Base-by-base conservation (phyloP, 2,329 filamentous ascomycete genomes). In the Neoascochyta sp. region DNA sequence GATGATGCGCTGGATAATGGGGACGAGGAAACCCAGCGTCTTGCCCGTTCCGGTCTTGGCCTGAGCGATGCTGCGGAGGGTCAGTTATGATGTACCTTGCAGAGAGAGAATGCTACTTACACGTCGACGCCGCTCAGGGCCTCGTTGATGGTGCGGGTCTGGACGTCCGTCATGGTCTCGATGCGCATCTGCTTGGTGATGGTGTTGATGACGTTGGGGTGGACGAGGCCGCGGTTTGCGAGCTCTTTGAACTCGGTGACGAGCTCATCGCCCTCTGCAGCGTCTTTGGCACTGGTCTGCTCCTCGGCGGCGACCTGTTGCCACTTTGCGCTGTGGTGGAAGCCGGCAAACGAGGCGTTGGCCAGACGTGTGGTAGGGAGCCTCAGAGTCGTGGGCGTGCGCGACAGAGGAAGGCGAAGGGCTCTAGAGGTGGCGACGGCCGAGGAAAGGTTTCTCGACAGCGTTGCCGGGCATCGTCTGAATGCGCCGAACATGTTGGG, bases 41-140 rank as follows among this genome's bases (percentile, higher is more conserved):
- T 98, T 98, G 59, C 92, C 92, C 4, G 92, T 96, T 59, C 92
- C 92, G 7, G 92, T 98, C 67, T 86, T 95, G 37, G 92, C 92
- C 69, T 96, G 92, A 25, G 90, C 92, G 46, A 96, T 64, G 32
- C 60, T 55, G 52, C 41, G 40, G 23, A 17, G 32, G 34, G 32
- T 52, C 40, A 50, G 39, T 32, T 19, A 11, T n/a, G n/a, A 16
- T 19, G 8, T 22, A 5, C n/a, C 4, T 4, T 11, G 8, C 6
- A 4, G 3, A 14, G 10, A 4, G 10, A 6, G 17, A 4, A 25
- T 15, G 25, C 9, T 19, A 67, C 83, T 69, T 74, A 90, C 85
- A 95, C 73, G 63, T 95, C 90, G 38, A 73, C 76, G 13, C 92
- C 89, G 45, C 80, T 78, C 22, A 96, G 69, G 4, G 85, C 86